These are phyloP conservation scores for Penicillium soppii DNA, from an alignment of 495 filamentous ascomycete species.

Conservation along the genomic window DNA sequence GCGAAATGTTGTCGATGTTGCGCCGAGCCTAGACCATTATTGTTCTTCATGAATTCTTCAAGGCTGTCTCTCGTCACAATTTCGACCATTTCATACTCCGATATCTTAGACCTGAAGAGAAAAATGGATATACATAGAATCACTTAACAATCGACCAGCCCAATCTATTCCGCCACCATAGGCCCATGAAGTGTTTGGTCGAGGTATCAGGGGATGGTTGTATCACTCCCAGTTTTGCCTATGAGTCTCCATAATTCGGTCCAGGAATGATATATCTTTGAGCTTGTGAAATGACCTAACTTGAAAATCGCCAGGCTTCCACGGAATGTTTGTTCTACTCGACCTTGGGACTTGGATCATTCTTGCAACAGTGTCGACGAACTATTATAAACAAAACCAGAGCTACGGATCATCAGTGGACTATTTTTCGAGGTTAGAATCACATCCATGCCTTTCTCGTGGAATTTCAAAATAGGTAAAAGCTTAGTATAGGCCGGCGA, in stretches of 20 bases:
- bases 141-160: conserved; percentile 38
- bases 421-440: no score
- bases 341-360: conserved; percentile 13
- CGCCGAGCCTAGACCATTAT: conserved; percentile 41
- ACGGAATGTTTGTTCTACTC: conserved; percentile 13
- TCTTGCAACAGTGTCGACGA: conserved; percentile 8
- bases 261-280: no score
- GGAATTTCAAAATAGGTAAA: no score
- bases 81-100: conserved; percentile 9
- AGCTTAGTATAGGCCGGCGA: no score
- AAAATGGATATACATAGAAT: no score
- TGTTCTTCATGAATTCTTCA: conserved; percentile 42
- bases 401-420: conserved; percentile 11
- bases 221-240: conserved; percentile 17
- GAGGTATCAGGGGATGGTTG: conserved; percentile 36
- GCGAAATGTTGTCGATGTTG: conserved; percentile 14
- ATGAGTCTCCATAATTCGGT: no score
- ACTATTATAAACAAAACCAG: conserved; percentile 17
- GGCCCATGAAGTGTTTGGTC: conserved; percentile 45
- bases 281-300: no score
- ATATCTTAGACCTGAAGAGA: neutral
- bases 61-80: conserved; percentile 31
- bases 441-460: no score
- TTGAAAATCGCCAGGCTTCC: conserved; percentile 14
- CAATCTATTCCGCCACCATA: conserved; percentile 49